A percentile compares a stretch with the other conserved stretches of the same genome.
Evolutionary conservation across 495 filamentous ascomycete genomes (phyloP).

Genomic region (Aspergillus cristatus): DNA sequence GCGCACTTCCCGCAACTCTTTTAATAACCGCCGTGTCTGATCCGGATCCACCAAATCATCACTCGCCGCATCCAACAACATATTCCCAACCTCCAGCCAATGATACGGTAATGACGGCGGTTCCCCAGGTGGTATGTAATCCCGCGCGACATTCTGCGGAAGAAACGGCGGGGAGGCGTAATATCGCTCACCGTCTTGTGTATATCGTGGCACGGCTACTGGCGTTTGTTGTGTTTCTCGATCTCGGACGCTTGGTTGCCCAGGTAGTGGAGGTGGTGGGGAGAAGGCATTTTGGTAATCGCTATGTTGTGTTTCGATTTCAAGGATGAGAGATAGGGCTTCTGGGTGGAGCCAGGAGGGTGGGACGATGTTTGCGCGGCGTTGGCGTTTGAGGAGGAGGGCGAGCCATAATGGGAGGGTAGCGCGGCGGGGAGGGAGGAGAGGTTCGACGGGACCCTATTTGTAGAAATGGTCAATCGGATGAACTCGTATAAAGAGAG

Average conservation of each 20-base stretch:
- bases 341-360: constrained; percentile 76
- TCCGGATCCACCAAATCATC: constrained; percentile 78
- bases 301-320: constrained; percentile 62
- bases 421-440: constrained; percentile 74
- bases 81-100: constrained; percentile 82
- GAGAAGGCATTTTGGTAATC: constrained; percentile 58
- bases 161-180: constrained; percentile 33
- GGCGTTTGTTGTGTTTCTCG: constrained; percentile 20
- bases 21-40: constrained; percentile 61
- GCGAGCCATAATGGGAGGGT: constrained; percentile 90
- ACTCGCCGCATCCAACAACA: constrained; percentile 70
- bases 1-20: constrained; percentile 79
- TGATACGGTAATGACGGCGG: constrained; percentile 74
- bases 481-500: too few relatives aligned
- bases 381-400: constrained; percentile 91
- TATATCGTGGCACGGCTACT: constrained; percentile 26
- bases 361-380: constrained; percentile 85
- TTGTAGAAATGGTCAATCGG: constrained; percentile 6
- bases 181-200: constrained; percentile 33
- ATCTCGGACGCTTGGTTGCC: constrained; percentile 24
- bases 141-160: constrained; percentile 32
- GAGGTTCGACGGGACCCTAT: constrained; percentile 66
- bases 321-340: constrained; percentile 64
- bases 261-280: constrained; percentile 56
- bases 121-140: constrained; percentile 13